Evolutionary conservation across 2,329 filamentous ascomycete genomes (phyloP).

Genomic region (Aspergillus ibericus): DNA sequence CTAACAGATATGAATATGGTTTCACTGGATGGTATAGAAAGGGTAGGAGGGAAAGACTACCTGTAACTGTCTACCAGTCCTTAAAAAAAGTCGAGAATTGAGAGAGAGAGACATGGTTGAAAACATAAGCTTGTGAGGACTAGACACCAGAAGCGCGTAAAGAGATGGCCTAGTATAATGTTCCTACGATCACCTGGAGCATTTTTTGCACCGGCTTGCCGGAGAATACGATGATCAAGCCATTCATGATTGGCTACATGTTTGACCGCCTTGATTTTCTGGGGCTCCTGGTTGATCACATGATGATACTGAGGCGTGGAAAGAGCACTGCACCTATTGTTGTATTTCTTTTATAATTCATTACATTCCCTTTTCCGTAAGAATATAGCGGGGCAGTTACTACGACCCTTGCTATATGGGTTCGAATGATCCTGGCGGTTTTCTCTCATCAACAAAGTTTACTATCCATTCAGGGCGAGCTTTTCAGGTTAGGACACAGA

Average conservation of each 20-base stretch:
- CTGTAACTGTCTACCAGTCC: constrained; percentile 12
- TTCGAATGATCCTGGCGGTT: too few relatives aligned
- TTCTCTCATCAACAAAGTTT: background rate
- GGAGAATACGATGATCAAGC: background rate
- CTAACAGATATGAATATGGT: background rate
- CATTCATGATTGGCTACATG: background rate
- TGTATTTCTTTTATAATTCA: too few relatives aligned
- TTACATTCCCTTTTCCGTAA: too few relatives aligned
- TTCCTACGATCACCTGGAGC: background rate
- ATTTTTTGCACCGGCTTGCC: background rate
- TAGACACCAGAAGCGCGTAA: background rate
- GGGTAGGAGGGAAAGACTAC: constrained; percentile 1
- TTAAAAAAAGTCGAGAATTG: constrained; percentile 1
- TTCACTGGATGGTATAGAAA: background rate
- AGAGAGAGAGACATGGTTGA: constrained; percentile 10
- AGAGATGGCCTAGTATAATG: background rate
- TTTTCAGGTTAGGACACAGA: background rate
- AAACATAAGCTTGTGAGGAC: background rate
- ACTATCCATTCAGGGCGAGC: background rate
- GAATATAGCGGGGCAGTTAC: too few relatives aligned
- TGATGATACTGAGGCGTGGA: background rate
- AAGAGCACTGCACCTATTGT: too few relatives aligned
- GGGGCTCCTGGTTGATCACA: background rate
- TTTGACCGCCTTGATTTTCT: background rate
- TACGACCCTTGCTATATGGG: too few relatives aligned